phyloP scores from a whole-genome alignment of 2,329 filamentous ascomycete species.

The Epicoccum nigrum region DNA sequence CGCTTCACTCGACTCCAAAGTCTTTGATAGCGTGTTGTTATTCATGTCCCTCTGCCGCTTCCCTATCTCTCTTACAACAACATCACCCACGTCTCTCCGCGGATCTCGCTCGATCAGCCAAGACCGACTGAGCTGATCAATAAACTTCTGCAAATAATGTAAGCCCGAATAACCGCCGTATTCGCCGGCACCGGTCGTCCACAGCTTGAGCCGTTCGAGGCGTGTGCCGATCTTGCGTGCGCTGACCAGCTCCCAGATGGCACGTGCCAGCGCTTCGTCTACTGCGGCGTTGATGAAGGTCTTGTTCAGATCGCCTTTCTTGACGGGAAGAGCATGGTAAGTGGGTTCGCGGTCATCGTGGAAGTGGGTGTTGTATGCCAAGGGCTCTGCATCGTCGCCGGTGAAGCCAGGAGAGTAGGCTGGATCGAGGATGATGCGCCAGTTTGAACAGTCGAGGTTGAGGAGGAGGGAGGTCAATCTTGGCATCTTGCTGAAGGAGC shows the following conservation, averaged over 20 bases:
- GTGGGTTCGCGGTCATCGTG: too few species aligned
- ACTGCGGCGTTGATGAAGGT: conserved; percentile 29
- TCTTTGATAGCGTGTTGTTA: not conserved
- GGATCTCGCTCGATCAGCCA: not conserved
- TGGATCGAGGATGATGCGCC: conserved; percentile 16
- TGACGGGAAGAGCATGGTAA: not conserved
- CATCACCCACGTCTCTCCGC: not conserved
- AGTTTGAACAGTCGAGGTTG: conserved; percentile 25
- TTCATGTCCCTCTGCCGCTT: conserved; percentile 15
- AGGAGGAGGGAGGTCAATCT: conserved; percentile 22
- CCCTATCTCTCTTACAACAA: conserved; percentile 22
- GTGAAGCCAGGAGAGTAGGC: conserved; percentile 19
- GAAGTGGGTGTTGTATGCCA: not conserved
- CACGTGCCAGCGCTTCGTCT: conserved; percentile 27
- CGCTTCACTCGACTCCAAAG: not conserved
- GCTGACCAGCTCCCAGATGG: conserved; percentile 25
- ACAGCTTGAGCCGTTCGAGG: conserved; percentile 27
- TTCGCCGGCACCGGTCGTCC: conserved; percentile 18
- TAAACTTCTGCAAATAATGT: conserved; percentile 14
- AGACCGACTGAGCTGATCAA: not conserved
- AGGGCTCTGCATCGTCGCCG: conserved; percentile 17
- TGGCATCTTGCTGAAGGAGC: conserved; percentile 21
- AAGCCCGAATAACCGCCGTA: not conserved
- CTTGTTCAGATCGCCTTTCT: conserved; percentile 19
- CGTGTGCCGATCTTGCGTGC: conserved; percentile 19